Evolutionary conservation across 2,329 filamentous ascomycete genomes (phyloP), one percentile per base, ranked within the genome.

Genomic region (Diaporthe citrichinensis): DNA sequence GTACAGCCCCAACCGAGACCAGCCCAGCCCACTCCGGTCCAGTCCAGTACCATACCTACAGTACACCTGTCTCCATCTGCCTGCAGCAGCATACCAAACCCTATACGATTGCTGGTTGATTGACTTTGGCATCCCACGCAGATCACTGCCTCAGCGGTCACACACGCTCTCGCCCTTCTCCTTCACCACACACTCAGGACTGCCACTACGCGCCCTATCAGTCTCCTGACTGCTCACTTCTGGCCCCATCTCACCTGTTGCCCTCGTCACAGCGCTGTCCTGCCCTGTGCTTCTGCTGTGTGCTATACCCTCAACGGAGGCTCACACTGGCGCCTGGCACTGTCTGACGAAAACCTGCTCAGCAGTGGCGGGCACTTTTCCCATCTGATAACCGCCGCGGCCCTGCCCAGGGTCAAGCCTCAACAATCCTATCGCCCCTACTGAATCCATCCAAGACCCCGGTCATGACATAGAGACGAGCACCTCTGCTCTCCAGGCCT

Each of bases 221-320:
- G 65, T 69, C 65, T 69, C 65, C 65, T 69, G 65, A 69, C 65
- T 69, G 65, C 65, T 55, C 65, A 55, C 34, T 69, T 69, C 65
- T 69, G 65, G 49, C 31, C 65, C 34, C 65, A 69, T 55, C 49
- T 69, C 65, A 53, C 34, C 65, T 51, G 65, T 69, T 55, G 31
- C 15, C 31, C 34, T 53, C 65, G 62, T 67, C 62, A 67, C 62
- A 51, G 61, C 44, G 44, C 39, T 51, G n/a, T 8, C 10, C 61
- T 68, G 23, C 31, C 31, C 62, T 28, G 62, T 51, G 62, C 46
- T 25, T 25, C 23, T 25, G 44, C 62, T 31, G 23, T 69, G 34
- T 49, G 23, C 7, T 69, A 69, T 69, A 69, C 34, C n/a, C 65
- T 51, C 65, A 69, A 39, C 31, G 20, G 31, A 23, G 31, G 10